Evolutionary conservation across 345 rosid genomes (phyloP).

Genomic region (Diplotaxis tenuifolia): DNA sequence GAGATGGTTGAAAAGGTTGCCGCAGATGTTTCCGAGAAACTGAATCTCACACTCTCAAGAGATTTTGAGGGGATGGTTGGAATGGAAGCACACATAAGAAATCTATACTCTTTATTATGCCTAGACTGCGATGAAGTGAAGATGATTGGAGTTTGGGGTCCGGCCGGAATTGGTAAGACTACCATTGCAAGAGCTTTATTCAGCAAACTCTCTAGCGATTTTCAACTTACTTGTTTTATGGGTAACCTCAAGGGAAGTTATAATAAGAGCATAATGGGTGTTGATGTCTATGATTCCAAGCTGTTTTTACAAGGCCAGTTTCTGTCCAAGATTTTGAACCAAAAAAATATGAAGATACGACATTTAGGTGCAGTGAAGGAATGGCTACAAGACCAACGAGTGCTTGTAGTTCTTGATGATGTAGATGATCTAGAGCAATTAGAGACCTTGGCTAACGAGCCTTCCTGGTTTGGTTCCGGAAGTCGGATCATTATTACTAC

Average conservation of each 20-base stretch:
- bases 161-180: not conserved
- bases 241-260: not conserved
- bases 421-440: not conserved
- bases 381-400: not conserved
- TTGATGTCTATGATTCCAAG: not conserved
- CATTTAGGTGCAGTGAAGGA: not conserved
- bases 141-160: not conserved
- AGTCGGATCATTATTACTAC: not conserved
- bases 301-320: not conserved
- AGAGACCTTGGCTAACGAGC: not conserved
- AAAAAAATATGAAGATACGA: not conserved
- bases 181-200: constrained; percentile 1
- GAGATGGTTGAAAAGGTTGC: not conserved
- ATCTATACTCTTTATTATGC: not conserved
- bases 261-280: not conserved
- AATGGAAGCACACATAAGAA: not conserved
- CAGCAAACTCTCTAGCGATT: not conserved
- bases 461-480: constrained; percentile 32
- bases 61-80: not conserved
- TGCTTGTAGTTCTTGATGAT: not conserved
- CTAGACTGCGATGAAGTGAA: not conserved
- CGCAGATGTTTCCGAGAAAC: not conserved
- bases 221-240: not conserved
- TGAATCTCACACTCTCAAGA: not conserved
- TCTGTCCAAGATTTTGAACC: not conserved